Percentiles rank a stretch among this genome's conserved stretches.
phyloP scores from a whole-genome alignment of 2,329 filamentous ascomycete genomes.

The Fusarium sp. region DNA sequence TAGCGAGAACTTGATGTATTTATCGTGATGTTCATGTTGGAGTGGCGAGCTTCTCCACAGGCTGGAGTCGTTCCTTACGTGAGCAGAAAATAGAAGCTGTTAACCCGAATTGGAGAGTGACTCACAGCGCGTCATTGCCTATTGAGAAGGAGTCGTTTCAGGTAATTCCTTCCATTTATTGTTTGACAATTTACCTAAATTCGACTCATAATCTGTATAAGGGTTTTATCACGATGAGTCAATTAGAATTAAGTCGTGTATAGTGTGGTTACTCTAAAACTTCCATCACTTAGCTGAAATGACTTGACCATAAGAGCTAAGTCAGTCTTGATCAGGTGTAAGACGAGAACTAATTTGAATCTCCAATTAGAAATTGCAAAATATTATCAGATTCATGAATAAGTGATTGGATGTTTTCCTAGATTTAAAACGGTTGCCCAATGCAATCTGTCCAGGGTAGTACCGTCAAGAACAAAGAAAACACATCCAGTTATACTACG shows the following conservation, averaged over 20 bases:
- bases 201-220: conserved; percentile 21
- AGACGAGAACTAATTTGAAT: neutral
- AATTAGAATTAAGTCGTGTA: neutral
- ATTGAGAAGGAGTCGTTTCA: neutral
- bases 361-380: neutral
- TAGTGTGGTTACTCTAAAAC: neutral
- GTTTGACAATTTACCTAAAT: neutral
- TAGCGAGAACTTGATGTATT: conserved; percentile 17
- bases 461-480: conserved; percentile 8
- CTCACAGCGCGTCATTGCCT: conserved; percentile 30
- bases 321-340: neutral
- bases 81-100: conserved; percentile 25
- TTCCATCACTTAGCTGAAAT: neutral
- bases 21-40: conserved; percentile 28
- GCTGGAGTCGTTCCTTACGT: conserved; percentile 27
- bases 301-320: neutral
- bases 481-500: neutral
- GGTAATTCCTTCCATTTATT: neutral
- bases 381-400: neutral
- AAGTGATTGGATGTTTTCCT: neutral
- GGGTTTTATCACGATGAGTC: neutral
- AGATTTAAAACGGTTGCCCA: neutral
- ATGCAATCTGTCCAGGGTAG: neutral
- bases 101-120: conserved; percentile 31
- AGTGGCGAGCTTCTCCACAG: conserved; percentile 36